A percentile compares a stretch with the other conserved stretches of the same genome.
Conservation (phyloP, 805 yeast species). For the Yueomyces sinensis region DNA sequence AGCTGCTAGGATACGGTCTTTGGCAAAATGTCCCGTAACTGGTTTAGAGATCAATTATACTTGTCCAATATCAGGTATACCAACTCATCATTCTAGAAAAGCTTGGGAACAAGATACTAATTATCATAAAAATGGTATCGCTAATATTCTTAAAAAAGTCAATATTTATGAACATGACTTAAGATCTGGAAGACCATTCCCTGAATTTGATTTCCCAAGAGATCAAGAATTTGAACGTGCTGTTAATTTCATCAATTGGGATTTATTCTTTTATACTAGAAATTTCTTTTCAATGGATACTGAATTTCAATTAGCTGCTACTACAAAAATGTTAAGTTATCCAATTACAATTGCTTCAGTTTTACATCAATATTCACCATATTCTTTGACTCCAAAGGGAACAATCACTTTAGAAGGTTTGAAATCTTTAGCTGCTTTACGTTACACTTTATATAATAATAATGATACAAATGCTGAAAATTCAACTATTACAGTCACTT, state of each 20-base stretch:
- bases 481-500: conserved; percentile 28
- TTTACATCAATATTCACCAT: conserved; percentile 78
- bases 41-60: conserved; percentile 65
- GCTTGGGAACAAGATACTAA: conserved; percentile 77
- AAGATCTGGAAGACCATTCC: conserved; percentile 86
- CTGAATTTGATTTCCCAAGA: conserved; percentile 89
- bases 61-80: conserved; percentile 91
- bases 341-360: conserved; percentile 82
- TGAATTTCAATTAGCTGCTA: conserved; percentile 89
- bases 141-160: conserved; percentile 69
- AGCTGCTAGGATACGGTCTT: conserved; percentile 80
- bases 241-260: conserved; percentile 81
- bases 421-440: conserved; percentile 82
- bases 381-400: conserved; percentile 67
- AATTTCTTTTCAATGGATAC: conserved; percentile 93
- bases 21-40: conserved; percentile 87
- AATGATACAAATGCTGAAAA: conserved; percentile 5
- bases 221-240: conserved; percentile 61
- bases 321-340: conserved; percentile 85
- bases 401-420: conserved; percentile 86
- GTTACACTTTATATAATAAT: conserved; percentile 77
- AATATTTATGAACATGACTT: conserved; percentile 91
- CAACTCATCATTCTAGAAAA: conserved; percentile 82
- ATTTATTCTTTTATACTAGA: conserved; percentile 82
- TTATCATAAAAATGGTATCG: conserved; percentile 54